Percentiles rank a stretch among this genome's conserved stretches.
Conservation (phyloP, 2,329 filamentous ascomycete species). For the Dothistroma septosporum region DNA sequence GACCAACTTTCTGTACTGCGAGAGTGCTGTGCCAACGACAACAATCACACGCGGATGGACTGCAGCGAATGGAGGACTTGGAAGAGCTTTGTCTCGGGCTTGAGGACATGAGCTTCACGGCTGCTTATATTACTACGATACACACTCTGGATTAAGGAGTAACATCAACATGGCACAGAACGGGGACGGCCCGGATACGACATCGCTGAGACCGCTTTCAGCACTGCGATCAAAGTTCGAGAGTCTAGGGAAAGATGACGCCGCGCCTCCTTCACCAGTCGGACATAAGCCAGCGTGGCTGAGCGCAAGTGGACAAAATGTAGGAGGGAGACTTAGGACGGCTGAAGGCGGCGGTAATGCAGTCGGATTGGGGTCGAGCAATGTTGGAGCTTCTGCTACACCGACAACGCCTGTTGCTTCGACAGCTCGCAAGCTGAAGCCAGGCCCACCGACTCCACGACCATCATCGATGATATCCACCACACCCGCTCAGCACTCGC, state of each 20-base stretch:
- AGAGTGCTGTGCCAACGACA: neutral
- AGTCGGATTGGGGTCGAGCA: constrained; percentile 10
- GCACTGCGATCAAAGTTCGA: constrained; percentile 78
- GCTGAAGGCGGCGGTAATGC: constrained; percentile 8
- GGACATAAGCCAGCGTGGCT: constrained; percentile 8
- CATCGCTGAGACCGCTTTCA: constrained; percentile 77
- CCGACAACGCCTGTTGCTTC: constrained; percentile 5
- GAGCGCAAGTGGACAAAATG: neutral
- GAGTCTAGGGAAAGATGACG: constrained; percentile 53
- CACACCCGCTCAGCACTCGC: constrained; percentile 46
- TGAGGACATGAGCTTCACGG: neutral
- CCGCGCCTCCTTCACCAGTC: constrained; percentile 17
- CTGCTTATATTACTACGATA: neutral
- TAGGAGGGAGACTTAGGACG: constrained; percentile 3
- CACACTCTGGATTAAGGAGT: neutral
- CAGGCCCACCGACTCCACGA: constrained; percentile 37
- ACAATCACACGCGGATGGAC: neutral
- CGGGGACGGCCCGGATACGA: constrained; percentile 65
- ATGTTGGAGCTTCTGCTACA: constrained; percentile 1
- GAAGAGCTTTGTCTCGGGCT: constrained; percentile 1
- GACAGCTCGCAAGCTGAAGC: constrained; percentile 27
- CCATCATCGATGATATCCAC: constrained; percentile 49
- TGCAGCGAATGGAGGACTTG: neutral
- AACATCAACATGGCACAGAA: constrained; percentile 22
- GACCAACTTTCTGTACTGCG: constrained; percentile 7